Base-by-base conservation (phyloP, 2,329 filamentous ascomycete genomes). In the Colletotrichum tofieldiae region DNA sequence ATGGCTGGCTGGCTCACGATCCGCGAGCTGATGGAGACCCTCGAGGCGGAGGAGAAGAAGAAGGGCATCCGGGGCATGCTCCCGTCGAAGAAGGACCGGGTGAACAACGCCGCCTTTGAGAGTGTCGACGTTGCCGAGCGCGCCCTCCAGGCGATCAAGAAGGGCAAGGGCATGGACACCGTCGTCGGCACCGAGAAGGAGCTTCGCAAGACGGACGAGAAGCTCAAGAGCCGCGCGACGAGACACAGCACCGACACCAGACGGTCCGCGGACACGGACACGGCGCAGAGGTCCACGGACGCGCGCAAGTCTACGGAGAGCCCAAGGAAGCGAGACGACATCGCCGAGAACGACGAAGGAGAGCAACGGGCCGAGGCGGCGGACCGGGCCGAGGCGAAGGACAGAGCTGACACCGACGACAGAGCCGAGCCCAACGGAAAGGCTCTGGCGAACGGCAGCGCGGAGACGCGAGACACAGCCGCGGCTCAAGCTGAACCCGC, bases 31-130 rank as follows among this genome's bases (percentile, higher is more conserved):
- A 83, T 82, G 74, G 77, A 80, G 35, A 74, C 80, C 4, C 81
- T 88, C 54, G 76, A 81, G 71, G 74, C 76, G 0, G 65, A 79
- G 20, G 78, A 79, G 20, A 79, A 79, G 32, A 82, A 79, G 74
- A 78, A 81, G 49, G 77, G 80, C 47, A 75, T 82, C 72, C 77
- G 32, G 77, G 81, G 32, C 77, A 85, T 16, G 65, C 74, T 77
- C 52, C 79, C 77, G 7, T 77, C 79, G 7, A 77, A 83, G 67
- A 78, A 80, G 45, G 80, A 82, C 68, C 81, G 82, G 26, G 84
- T 83, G 12, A 80, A 82, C 51, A 84, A 82, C 9, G 82, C 81
- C 16, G 82, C 85, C 5, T 88, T 90, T 68, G 85, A 89, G 76
- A 87, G 84, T 68, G 83, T 87, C 4, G 83, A 85, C 8, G 81